Percentiles rank a stretch among this genome's conserved stretches.
Conservation (phyloP, 345 rosid species). For the Orychophragmus violaceus region DNA sequence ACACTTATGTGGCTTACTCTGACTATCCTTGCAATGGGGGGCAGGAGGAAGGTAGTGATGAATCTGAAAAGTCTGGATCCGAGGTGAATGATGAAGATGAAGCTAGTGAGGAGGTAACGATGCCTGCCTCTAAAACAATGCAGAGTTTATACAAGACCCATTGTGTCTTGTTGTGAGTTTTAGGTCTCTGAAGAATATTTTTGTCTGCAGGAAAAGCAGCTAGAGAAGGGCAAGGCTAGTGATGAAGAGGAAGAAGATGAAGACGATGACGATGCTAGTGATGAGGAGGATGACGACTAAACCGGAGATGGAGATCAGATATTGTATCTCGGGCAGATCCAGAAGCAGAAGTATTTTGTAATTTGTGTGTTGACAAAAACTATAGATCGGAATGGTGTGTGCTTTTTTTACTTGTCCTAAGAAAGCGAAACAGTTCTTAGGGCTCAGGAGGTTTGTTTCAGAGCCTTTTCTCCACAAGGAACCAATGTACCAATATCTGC, state of each 20-base stretch:
- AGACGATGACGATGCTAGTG: too few species aligned
- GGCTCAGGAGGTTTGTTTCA: constrained; percentile 2
- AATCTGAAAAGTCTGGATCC: constrained; percentile 57
- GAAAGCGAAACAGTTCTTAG: constrained; percentile 15
- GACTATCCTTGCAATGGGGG: too few species aligned
- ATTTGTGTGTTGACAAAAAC: constrained; percentile 8
- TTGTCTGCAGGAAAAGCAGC: constrained; percentile 22
- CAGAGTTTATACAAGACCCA: neutral
- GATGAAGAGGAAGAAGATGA: too few species aligned
- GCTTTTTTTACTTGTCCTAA: neutral
- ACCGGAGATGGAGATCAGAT: too few species aligned
- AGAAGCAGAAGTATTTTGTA: constrained; percentile 12
- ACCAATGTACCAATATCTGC: constrained; percentile 1
- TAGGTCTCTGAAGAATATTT: neutral
- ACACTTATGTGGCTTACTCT: neutral
- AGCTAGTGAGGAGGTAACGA: constrained; percentile 45
- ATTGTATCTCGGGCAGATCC: too few species aligned
- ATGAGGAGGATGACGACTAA: too few species aligned
- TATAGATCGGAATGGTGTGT: constrained; percentile 6
- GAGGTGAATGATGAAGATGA: constrained; percentile 66
- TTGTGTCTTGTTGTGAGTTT: neutral
- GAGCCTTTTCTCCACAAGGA: constrained; percentile 3
- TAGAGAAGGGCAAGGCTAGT: constrained; percentile 26
- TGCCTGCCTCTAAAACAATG: neutral
- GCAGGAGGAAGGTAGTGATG: constrained; percentile 55